Conservation (phyloP, 2,329 filamentous ascomycete species). For the Hypoxylon rubiginosum region DNA sequence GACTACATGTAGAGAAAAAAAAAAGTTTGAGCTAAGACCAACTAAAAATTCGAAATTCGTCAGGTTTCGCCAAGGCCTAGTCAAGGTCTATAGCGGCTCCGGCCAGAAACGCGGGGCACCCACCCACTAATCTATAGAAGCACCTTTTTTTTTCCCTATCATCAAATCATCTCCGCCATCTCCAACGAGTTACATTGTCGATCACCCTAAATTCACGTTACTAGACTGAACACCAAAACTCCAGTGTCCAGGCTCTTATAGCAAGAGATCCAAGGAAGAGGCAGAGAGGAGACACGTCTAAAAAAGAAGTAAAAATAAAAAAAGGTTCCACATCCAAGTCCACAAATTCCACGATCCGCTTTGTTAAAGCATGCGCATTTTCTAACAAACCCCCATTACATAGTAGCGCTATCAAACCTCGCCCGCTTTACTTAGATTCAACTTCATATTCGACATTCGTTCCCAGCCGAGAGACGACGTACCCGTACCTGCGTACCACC, state of each 20-base stretch:
- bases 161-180: slow-evolving; percentile 35
- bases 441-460: slow-evolving; percentile 11
- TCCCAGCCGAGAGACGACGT: slow-evolving; percentile 3
- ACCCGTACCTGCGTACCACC: neutral
- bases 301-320: slow-evolving; percentile 14
- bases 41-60: slow-evolving; percentile 30
- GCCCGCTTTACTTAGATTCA: slow-evolving; percentile 15
- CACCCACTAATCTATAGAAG: slow-evolving; percentile 25
- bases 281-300: slow-evolving; percentile 37
- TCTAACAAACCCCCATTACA: slow-evolving; percentile 18
- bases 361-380: slow-evolving; percentile 29
- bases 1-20: slow-evolving; percentile 24
- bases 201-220: slow-evolving; percentile 14
- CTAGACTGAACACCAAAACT: slow-evolving; percentile 24
- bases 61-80: slow-evolving; percentile 11
- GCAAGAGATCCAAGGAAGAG: slow-evolving; percentile 28
- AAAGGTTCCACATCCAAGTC: slow-evolving; percentile 32
- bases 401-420: slow-evolving; percentile 10
- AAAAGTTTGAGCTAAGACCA: slow-evolving; percentile 22
- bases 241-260: slow-evolving; percentile 3
- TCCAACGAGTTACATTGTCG: slow-evolving; percentile 21
- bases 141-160: slow-evolving; percentile 26
- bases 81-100: neutral
- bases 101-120: slow-evolving; percentile 34
- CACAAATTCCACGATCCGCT: slow-evolving; percentile 18